Conservation (phyloP, 192 early-diverging fungal genomes). For the Rhizoclosmatium globosum region DNA sequence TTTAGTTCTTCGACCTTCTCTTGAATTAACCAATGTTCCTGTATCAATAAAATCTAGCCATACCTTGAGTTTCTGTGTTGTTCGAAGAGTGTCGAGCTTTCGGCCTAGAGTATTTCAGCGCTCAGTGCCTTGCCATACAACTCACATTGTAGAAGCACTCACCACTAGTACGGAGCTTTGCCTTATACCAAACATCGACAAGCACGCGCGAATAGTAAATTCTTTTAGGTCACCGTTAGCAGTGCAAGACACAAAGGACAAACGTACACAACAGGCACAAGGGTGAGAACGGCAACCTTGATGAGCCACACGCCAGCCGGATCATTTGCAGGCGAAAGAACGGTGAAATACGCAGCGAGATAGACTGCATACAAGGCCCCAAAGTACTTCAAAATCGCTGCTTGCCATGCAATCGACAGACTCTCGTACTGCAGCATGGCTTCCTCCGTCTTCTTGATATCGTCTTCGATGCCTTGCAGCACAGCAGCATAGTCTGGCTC, state of each 20-base stretch:
- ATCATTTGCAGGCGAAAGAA: constrained; percentile 12
- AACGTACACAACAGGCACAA: constrained; percentile 13
- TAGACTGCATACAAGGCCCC: constrained; percentile 15
- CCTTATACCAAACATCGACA: constrained; percentile 81
- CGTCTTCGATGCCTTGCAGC: constrained; percentile 23
- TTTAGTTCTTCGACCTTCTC: constrained; percentile 95
- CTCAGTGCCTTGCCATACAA: not conserved
- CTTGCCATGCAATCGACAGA: not conserved
- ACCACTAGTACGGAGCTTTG: constrained; percentile 76
- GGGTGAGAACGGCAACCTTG: constrained; percentile 22
- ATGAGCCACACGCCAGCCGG: not conserved
- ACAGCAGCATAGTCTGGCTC: constrained; percentile 19
- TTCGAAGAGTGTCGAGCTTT: constrained; percentile 1
- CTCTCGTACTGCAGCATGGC: not conserved
- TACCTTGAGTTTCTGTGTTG: constrained; percentile 26
- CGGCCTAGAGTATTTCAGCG: not conserved
- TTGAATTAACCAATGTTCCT: constrained; percentile 2
- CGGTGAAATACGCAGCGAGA: constrained; percentile 25
- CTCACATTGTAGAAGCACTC: not conserved
- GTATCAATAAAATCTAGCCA: not conserved
- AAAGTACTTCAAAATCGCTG: constrained; percentile 7
- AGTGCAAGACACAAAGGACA: not conserved
- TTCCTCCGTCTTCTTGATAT: constrained; percentile 17
- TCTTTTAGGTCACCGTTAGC: not conserved
- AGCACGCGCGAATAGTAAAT: constrained; percentile 76